Evolutionary conservation across 73 alveolate genomes (phyloP).

Genomic region (Diophrys appendiculata): DNA sequence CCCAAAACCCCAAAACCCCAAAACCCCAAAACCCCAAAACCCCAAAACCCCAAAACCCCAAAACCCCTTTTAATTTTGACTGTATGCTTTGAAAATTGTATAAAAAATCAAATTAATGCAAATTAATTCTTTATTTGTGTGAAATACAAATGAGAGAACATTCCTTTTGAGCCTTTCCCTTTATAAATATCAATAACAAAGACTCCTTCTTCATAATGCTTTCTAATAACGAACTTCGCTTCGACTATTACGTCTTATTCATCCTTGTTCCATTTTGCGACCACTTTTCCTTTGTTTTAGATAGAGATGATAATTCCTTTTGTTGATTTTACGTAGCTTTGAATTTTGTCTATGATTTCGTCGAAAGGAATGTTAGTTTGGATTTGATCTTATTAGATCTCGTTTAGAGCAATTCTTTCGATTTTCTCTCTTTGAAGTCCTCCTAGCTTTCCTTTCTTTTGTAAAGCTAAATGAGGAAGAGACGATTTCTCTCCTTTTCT

Average conservation of each 20-base stretch:
- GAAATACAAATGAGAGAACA: neutral
- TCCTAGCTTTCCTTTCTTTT: too few species aligned
- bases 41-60: too few species aligned
- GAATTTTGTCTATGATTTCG: neutral
- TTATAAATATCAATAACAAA: neutral
- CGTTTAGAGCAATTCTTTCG: neutral
- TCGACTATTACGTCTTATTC: neutral
- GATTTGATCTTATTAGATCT: neutral
- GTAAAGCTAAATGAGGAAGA: neutral
- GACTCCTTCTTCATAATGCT: neutral
- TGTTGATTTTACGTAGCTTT: too few species aligned
- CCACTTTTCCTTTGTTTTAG: neutral
- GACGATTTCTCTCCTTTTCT: constrained; percentile 1
- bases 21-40: too few species aligned
- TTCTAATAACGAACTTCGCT: neutral
- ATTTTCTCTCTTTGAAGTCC: neutral
- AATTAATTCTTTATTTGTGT: neutral
- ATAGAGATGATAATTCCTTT: neutral
- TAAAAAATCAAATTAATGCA: neutral
- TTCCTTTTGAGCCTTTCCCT: neutral
- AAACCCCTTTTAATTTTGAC: too few species aligned
- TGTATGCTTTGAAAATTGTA: too few species aligned
- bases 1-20: too few species aligned
- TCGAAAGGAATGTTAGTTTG: neutral
- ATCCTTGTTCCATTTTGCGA: neutral